phyloP scores from a whole-genome alignment of 176 grass and related monocot species.

The Cymbopogon citratus region DNA sequence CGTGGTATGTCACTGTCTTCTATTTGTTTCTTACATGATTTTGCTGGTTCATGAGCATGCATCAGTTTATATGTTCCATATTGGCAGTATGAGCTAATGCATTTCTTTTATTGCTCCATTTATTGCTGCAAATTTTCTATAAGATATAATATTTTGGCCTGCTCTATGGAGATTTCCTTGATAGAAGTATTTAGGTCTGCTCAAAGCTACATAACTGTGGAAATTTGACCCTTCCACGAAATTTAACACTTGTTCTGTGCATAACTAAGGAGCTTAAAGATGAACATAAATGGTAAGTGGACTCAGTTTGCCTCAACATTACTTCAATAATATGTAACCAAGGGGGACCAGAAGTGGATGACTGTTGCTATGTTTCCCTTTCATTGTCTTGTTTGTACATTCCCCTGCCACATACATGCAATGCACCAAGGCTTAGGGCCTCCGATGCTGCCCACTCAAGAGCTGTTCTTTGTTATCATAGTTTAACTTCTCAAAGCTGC shows the following conservation, averaged over 20 bases:
- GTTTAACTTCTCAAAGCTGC: neutral
- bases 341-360: neutral
- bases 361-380: neutral
- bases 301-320: neutral
- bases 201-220: constrained; percentile 14
- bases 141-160: neutral
- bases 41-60: neutral
- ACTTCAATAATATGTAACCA: neutral
- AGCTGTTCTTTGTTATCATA: neutral
- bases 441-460: neutral
- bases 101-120: neutral
- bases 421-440: neutral
- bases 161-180: neutral
- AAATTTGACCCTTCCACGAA: neutral
- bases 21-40: constrained; percentile 14
- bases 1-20: constrained; percentile 45
- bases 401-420: neutral
- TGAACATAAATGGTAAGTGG: neutral
- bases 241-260: neutral
- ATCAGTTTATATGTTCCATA: neutral
- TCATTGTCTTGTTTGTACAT: neutral
- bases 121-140: neutral
- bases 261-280: neutral
- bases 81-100: neutral
- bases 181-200: constrained; percentile 1